Conservation (phyloP, 2,329 filamentous ascomycete species). For the Keithomyces neogunnii region DNA sequence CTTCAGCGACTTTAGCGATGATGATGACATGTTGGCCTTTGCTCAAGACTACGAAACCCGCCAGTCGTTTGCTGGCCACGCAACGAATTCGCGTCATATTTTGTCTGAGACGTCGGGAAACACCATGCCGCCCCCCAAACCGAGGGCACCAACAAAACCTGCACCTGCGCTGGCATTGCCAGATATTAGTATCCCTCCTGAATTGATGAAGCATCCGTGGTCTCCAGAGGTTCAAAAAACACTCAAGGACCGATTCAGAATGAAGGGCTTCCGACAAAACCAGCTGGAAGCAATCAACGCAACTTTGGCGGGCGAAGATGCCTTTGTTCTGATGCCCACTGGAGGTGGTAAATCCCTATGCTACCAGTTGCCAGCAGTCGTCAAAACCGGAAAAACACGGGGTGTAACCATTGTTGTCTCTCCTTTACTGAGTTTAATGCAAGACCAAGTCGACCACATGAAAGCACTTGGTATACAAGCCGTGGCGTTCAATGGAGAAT, state of each 20-base stretch:
- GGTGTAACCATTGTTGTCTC: conserved; percentile 95
- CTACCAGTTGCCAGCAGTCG: conserved; percentile 86
- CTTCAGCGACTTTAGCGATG: conserved; percentile 41
- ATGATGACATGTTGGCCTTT: conserved; percentile 43
- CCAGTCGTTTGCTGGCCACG: conserved; percentile 20
- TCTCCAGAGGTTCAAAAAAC: conserved; percentile 74
- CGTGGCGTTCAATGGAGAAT: conserved; percentile 73
- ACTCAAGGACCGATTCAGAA: conserved; percentile 75
- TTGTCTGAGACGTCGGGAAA: conserved; percentile 45
- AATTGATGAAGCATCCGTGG: conserved; percentile 65
- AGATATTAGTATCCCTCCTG: conserved; percentile 33
- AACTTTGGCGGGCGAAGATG: conserved; percentile 77
- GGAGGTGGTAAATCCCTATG: conserved; percentile 95
- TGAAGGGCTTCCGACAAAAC: conserved; percentile 81
- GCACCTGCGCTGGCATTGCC: conserved; percentile 15
- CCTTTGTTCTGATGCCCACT: conserved; percentile 95
- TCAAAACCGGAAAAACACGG: conserved; percentile 69
- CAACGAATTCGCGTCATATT: conserved; percentile 23
- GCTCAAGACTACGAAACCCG: conserved; percentile 41
- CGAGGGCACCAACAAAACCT: conserved; percentile 24
- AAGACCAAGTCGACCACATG: conserved; percentile 87
- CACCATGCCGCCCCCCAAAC: conserved; percentile 20
- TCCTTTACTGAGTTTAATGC: conserved; percentile 89
- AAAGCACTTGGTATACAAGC: conserved; percentile 68
- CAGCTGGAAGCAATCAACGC: conserved; percentile 95